Evolutionary conservation across 2,329 filamentous ascomycete genomes (phyloP).

Genomic region (Monilinia aucupariae): DNA sequence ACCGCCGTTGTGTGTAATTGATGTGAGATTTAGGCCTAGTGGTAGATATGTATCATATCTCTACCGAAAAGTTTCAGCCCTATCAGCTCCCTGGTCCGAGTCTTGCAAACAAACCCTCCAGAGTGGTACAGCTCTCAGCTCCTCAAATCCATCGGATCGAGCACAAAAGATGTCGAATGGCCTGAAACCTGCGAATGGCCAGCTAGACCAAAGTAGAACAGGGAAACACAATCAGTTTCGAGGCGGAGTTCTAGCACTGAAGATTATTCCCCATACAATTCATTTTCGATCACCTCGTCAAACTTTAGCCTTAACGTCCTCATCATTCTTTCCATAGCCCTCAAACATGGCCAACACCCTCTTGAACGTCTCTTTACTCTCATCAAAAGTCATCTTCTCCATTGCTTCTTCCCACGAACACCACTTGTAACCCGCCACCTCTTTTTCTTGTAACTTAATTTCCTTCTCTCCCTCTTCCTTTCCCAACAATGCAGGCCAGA

Average conservation of each 20-base stretch:
- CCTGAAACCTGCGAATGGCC: neutral
- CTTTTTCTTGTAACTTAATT: slow-evolving; percentile 22
- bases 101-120: neutral
- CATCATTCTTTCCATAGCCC: neutral
- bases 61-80: slow-evolving; percentile 6
- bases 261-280: neutral
- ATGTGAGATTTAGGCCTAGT: neutral
- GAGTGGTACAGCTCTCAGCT: neutral
- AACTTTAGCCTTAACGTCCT: neutral
- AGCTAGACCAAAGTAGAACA: too few relatives aligned
- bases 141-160: neutral
- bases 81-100: neutral
- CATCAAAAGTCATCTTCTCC: slow-evolving; percentile 18
- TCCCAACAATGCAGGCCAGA: slow-evolving; percentile 17
- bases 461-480: slow-evolving; percentile 16
- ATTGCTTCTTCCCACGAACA: slow-evolving; percentile 20
- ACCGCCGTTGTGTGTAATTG: neutral
- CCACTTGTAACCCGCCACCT: slow-evolving; percentile 23
- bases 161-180: neutral
- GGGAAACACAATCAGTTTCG: neutral
- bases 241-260: neutral
- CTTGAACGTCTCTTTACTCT: slow-evolving; percentile 19
- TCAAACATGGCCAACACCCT: slow-evolving; percentile 6
- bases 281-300: neutral
- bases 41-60: neutral